Evolutionary conservation across 169 alveolate genomes (phyloP).

Genomic region (Plasmodium coatneyi): DNA sequence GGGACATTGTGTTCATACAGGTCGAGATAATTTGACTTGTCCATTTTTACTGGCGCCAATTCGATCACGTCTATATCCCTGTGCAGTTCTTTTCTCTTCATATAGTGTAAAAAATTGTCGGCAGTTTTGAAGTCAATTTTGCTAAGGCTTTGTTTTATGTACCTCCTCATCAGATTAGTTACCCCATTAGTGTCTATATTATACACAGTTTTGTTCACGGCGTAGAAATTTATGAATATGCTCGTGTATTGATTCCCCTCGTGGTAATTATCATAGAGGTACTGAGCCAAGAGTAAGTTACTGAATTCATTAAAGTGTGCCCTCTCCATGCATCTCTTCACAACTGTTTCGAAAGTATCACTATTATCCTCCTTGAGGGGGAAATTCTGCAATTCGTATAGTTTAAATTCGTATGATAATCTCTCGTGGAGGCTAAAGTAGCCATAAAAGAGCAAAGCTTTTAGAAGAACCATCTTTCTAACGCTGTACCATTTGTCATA

Average conservation of each 20-base stretch:
- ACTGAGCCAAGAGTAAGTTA: conserved; percentile 31
- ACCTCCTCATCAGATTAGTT: background rate
- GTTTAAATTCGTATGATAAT: conserved; percentile 63
- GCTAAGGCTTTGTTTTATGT: background rate
- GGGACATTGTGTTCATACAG: background rate
- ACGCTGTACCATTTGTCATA: conserved; percentile 9
- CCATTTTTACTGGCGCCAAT: background rate
- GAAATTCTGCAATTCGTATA: conserved; percentile 35
- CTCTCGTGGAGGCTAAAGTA: conserved; percentile 39
- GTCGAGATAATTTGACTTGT: background rate
- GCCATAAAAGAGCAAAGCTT: conserved; percentile 44
- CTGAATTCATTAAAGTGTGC: conserved; percentile 27
- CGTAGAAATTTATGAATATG: conserved; percentile 21
- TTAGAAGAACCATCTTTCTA: conserved; percentile 28
- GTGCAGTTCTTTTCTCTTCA: background rate
- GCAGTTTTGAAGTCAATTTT: background rate
- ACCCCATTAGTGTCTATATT: background rate
- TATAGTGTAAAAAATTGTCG: conserved; percentile 23
- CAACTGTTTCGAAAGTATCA: conserved; percentile 55
- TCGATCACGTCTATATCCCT: background rate
- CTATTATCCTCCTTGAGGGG: conserved; percentile 26
- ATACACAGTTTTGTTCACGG: conserved; percentile 4
- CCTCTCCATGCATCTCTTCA: conserved; percentile 26
- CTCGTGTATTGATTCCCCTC: background rate
- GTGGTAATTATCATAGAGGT: conserved; percentile 48